A percentile compares a stretch with the other conserved stretches of the same genome.
phyloP scores from a whole-genome alignment of 768 basidiomycete genomes.

The Gloeopeniophorella convolvens region DNA sequence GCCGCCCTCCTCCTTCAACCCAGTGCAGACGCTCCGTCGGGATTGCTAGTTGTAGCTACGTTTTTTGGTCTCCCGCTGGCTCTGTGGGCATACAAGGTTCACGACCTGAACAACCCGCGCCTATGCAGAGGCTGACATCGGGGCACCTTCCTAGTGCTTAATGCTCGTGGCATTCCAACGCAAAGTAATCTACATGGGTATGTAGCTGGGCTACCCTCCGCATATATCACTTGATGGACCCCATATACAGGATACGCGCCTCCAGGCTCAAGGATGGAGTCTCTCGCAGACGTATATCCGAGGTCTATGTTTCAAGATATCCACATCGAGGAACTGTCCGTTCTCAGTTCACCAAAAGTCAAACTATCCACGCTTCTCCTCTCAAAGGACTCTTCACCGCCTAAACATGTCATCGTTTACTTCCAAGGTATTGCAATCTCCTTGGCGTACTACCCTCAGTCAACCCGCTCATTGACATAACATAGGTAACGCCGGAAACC shows the following conservation, averaged over 20 bases:
- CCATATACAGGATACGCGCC: slow-evolving; percentile 40
- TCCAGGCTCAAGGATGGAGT: slow-evolving; percentile 34
- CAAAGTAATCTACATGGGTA: slow-evolving; percentile 45
- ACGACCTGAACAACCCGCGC: too few relatives aligned
- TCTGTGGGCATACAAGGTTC: slow-evolving; percentile 21
- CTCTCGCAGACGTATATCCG: slow-evolving; percentile 23
- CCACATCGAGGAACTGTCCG: not conserved
- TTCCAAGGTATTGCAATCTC: slow-evolving; percentile 28
- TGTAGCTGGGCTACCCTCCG: not conserved
- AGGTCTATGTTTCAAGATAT: slow-evolving; percentile 24
- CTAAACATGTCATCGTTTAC: slow-evolving; percentile 29
- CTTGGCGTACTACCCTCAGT: too few relatives aligned
- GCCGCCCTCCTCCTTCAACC: slow-evolving; percentile 11
- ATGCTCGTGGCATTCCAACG: slow-evolving; percentile 45
- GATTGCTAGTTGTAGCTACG: slow-evolving; percentile 9
- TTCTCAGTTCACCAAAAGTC: too few relatives aligned
- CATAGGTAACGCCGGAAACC: slow-evolving; percentile 46
- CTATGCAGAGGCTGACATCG: too few relatives aligned
- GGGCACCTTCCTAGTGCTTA: slow-evolving; percentile 30
- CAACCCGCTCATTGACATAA: not conserved
- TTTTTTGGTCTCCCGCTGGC: slow-evolving; percentile 17
- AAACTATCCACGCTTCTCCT: too few relatives aligned
- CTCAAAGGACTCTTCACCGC: too few relatives aligned
- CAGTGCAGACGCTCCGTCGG: slow-evolving; percentile 12
- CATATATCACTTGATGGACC: not conserved